Evolutionary conservation across 345 rosid genomes (phyloP).

Genomic region (Populus euphratica): DNA sequence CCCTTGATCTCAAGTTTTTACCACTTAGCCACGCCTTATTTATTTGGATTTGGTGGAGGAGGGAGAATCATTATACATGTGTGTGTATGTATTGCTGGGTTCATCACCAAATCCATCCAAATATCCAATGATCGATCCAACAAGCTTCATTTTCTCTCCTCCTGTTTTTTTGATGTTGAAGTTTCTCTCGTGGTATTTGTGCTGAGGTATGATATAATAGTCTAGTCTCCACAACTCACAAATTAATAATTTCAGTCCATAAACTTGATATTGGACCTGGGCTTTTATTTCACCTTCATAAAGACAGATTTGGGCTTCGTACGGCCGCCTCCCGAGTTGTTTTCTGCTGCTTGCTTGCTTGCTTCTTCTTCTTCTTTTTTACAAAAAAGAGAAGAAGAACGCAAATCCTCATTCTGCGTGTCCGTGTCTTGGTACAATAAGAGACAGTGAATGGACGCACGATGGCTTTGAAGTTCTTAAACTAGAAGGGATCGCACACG

Average conservation of each 20-base stretch:
- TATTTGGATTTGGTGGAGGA: not conserved
- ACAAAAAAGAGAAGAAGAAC: not conserved
- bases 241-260: too few relatives aligned
- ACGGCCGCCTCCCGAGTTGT: not conserved
- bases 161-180: too few relatives aligned
- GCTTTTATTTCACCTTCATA: not conserved
- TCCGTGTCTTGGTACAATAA: not conserved
- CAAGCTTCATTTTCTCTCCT: too few relatives aligned
- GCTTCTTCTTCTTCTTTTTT: too few relatives aligned
- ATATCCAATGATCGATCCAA: too few relatives aligned
- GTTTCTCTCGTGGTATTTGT: too few relatives aligned
- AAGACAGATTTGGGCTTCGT: not conserved
- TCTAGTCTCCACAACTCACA: too few relatives aligned
- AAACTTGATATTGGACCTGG: not conserved
- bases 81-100: not conserved
- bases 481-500: conserved; percentile 99
- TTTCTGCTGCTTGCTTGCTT: too few relatives aligned
- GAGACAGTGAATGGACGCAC: not conserved
- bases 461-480: conserved; percentile 95
- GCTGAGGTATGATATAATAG: too few relatives aligned
- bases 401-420: not conserved
- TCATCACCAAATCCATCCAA: too few relatives aligned
- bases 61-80: not conserved
- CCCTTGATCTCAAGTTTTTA: too few relatives aligned
- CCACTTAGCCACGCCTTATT: not conserved